A percentile compares a stretch with the other conserved stretches of the same genome.
Evolutionary conservation across 768 basidiomycete species (phyloP).

Genomic region (Suillus brevipes): DNA sequence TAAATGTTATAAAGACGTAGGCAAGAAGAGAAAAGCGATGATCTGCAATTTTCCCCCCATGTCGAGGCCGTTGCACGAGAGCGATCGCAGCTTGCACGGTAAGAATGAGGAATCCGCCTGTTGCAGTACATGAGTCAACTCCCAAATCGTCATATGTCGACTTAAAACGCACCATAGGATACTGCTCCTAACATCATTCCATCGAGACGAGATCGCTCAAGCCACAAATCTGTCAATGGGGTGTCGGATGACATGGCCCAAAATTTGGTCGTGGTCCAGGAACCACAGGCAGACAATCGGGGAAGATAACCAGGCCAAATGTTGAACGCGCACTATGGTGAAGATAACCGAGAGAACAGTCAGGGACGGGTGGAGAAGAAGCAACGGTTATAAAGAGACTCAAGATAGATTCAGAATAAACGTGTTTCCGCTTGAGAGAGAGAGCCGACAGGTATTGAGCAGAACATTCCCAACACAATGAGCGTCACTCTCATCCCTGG

Average conservation of each 20-base stretch:
- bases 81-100: constrained; percentile 18
- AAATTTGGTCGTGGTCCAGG: neutral
- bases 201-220: constrained; percentile 4
- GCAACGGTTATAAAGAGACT: neutral
- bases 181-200: constrained; percentile 12
- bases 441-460: neutral
- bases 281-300: neutral
- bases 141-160: neutral
- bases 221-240: neutral
- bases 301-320: neutral
- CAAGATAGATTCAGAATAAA: neutral
- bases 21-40: constrained; percentile 14
- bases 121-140: neutral
- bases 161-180: constrained; percentile 8
- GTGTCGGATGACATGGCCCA: neutral
- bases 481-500: neutral
- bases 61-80: constrained; percentile 10
- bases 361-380: neutral
- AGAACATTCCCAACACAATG: neutral
- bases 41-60: neutral
- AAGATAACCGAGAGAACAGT: neutral
- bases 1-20: constrained; percentile 28
- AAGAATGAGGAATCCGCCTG: constrained; percentile 26
- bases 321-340: neutral
- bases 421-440: neutral